Conservation (phyloP, 768 basidiomycete species). For the Amanita phalloides region DNA sequence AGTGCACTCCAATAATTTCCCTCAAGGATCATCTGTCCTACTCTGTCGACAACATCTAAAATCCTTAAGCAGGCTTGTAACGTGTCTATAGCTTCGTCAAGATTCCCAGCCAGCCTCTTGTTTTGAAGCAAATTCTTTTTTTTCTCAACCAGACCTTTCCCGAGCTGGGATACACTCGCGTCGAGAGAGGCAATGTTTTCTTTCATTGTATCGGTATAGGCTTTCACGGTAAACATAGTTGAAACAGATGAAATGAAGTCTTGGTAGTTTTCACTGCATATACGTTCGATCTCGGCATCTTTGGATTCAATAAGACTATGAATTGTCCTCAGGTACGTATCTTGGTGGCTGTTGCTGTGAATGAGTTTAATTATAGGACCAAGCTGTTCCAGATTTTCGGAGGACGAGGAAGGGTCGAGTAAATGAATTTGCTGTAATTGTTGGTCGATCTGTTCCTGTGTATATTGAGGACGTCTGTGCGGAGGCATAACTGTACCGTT, state of each 20-base stretch:
- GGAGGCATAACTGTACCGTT: conserved; percentile 52
- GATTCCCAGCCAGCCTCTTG: conserved; percentile 85
- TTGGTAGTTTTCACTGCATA: conserved; percentile 94
- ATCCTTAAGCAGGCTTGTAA: conserved; percentile 88
- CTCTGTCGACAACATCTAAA: conserved; percentile 85
- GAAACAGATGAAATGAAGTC: conserved; percentile 97
- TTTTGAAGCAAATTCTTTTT: conserved; percentile 83
- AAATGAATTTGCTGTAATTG: conserved; percentile 89
- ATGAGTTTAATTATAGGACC: conserved; percentile 94
- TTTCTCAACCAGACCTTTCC: conserved; percentile 84
- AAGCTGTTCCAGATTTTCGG: conserved; percentile 92
- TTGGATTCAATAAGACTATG: conserved; percentile 88
- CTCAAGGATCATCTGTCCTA: conserved; percentile 86
- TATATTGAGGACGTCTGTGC: conserved; percentile 64
- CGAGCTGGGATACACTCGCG: conserved; percentile 78
- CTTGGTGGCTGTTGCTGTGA: conserved; percentile 79
- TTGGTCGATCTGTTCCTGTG: conserved; percentile 78
- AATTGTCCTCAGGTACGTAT: conserved; percentile 77
- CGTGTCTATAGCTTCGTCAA: conserved; percentile 95
- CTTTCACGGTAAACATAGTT: conserved; percentile 92
- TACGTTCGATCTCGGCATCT: conserved; percentile 91
- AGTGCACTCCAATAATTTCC: conserved; percentile 96
- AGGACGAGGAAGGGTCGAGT: conserved; percentile 76
- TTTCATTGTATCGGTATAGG: conserved; percentile 89
- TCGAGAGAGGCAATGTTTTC: conserved; percentile 88